These are phyloP conservation scores for Penicillium decumbens DNA, from an alignment of 2,329 filamentous ascomycete species.

Conservation along the genomic window DNA sequence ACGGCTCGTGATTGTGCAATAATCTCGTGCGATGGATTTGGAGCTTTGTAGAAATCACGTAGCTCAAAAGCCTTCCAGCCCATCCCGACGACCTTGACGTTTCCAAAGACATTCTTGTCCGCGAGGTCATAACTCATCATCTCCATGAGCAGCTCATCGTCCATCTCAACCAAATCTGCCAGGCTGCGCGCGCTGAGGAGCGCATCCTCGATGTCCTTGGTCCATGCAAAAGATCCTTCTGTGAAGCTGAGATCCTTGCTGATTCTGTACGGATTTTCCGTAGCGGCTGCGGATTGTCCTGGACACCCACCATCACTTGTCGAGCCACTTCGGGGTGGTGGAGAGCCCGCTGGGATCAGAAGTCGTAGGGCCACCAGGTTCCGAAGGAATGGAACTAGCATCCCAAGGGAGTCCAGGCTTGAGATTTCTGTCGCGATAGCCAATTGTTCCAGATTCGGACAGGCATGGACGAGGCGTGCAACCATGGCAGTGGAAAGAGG, in stretches of 20 bases:
- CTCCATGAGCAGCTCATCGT: conserved; percentile 33
- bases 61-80: conserved; percentile 40
- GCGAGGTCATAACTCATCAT: conserved; percentile 30
- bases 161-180: conserved; percentile 35
- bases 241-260: background rate
- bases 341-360: conserved; percentile 33
- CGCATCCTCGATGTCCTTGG: conserved; percentile 4
- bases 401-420: conserved; percentile 37
- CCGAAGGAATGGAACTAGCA: conserved; percentile 40
- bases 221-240: background rate
- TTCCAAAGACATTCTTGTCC: conserved; percentile 31
- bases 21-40: conserved; percentile 12
- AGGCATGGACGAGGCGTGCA: conserved; percentile 49
- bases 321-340: conserved; percentile 5
- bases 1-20: conserved; percentile 15
- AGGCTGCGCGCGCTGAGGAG: conserved; percentile 23
- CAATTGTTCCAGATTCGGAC: conserved; percentile 57
- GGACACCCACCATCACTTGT: background rate
- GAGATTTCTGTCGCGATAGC: conserved; percentile 47
- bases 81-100: conserved; percentile 35
- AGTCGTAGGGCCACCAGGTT: conserved; percentile 41
- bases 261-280: background rate
- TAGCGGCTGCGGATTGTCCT: background rate
- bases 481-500: conserved; percentile 48
- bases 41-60: conserved; percentile 34